phyloP scores from a whole-genome alignment of 192 early-diverging fungal species.

The Kickxella alabastrina region DNA sequence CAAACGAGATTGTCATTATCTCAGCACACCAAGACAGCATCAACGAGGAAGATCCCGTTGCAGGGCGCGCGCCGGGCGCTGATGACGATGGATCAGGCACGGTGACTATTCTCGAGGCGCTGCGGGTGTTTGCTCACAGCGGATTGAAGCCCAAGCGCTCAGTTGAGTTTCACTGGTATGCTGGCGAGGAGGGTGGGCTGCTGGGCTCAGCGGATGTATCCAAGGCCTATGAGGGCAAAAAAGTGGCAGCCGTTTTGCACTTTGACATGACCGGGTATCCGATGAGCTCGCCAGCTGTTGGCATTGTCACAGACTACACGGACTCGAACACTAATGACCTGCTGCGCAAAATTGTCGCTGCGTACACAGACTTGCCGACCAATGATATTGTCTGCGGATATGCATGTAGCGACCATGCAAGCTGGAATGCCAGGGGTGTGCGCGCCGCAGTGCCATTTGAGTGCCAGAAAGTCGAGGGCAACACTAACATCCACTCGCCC shows the following conservation, averaged over 20 bases:
- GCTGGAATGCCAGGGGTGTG: conserved; percentile 77
- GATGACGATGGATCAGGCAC: conserved; percentile 85
- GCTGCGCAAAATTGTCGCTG: conserved; percentile 9
- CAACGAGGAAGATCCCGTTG: conserved; percentile 67
- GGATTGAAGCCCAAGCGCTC: conserved; percentile 65
- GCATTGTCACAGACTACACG: conserved; percentile 76
- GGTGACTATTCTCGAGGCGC: conserved; percentile 76
- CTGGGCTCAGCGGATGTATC: conserved; percentile 83
- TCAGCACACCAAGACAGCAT: conserved; percentile 86
- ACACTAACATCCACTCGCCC: conserved; percentile 72
- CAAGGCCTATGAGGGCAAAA: conserved; percentile 54
- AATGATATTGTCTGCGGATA: conserved; percentile 30
- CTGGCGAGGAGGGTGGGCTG: conserved; percentile 83
- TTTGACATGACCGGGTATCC: conserved; percentile 91
- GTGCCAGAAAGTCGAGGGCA: conserved; percentile 56
- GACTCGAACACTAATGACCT: conserved; percentile 43
- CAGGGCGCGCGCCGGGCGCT: conserved; percentile 69
- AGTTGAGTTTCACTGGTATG: conserved; percentile 91
- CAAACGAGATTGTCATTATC: conserved; percentile 66
- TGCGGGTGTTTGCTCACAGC: conserved; percentile 59
- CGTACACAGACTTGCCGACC: conserved; percentile 24
- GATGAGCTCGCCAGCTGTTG: conserved; percentile 60
- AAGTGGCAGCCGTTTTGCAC: conserved; percentile 78
- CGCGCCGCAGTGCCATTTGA: conserved; percentile 77
- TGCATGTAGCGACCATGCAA: conserved; percentile 80